phyloP scores from a whole-genome alignment of 768 basidiomycete species.

The Boletus coccyginus region DNA sequence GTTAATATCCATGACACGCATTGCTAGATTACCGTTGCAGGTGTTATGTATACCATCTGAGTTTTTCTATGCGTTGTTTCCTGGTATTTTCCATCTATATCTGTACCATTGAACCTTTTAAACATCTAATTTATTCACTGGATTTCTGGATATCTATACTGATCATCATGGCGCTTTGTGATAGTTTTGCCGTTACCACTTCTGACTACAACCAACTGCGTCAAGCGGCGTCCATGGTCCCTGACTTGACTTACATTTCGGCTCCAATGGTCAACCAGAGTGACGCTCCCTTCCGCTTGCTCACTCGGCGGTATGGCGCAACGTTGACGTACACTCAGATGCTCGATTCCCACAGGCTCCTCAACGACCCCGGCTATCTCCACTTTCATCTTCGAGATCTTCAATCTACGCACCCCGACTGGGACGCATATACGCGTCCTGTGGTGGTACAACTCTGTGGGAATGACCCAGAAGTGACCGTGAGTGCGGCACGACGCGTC shows the following conservation, averaged over 20 bases:
- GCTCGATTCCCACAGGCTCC: constrained; percentile 59
- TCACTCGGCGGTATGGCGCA: constrained; percentile 60
- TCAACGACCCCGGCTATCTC: constrained; percentile 63
- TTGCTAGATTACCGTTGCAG: constrained; percentile 24
- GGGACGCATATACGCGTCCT: constrained; percentile 35
- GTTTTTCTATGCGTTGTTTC: background rate
- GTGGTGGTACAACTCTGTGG: constrained; percentile 76
- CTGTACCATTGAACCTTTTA: constrained; percentile 15
- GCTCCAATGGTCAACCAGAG: constrained; percentile 84
- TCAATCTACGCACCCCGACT: constrained; percentile 15
- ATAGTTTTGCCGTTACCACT: background rate
- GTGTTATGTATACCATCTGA: constrained; percentile 22
- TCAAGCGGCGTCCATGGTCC: constrained; percentile 11
- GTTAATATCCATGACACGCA: constrained; percentile 25
- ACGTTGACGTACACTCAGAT: constrained; percentile 77
- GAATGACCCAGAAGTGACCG: constrained; percentile 59
- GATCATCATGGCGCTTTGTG: background rate
- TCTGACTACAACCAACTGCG: background rate
- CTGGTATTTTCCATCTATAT: constrained; percentile 3
- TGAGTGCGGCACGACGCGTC: constrained; percentile 58
- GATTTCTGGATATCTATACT: background rate
- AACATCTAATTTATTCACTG: constrained; percentile 18
- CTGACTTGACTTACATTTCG: constrained; percentile 42
- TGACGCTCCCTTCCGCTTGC: constrained; percentile 68
- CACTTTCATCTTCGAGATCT: constrained; percentile 63